Percentiles rank a stretch among this genome's conserved stretches.
These are phyloP conservation scores for Millerago galiae DNA, from an alignment of 805 yeast species.

Conservation along the genomic window DNA sequence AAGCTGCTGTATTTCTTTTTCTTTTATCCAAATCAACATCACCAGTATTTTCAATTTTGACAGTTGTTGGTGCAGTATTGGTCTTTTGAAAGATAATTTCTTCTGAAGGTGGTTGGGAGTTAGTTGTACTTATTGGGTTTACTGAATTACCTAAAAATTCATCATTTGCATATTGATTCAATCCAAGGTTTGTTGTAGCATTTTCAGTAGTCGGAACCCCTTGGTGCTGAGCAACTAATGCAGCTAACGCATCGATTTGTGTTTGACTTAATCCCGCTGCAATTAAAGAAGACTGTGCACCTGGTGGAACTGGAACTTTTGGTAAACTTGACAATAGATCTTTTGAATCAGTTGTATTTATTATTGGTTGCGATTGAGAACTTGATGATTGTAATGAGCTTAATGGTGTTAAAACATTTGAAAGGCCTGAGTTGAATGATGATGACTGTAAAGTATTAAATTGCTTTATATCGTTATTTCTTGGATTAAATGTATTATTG, in stretches of 20 bases:
- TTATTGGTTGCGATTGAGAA: not conserved
- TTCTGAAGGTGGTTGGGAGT: no score
- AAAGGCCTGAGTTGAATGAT: constrained; percentile 7
- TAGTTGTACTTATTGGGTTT: constrained; percentile 5
- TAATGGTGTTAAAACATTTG: constrained; percentile 10
- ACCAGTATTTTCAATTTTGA: constrained; percentile 17
- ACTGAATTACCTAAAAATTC: constrained; percentile 3
- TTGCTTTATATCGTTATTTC: constrained; percentile 5
- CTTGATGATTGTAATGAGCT: constrained; percentile 5
- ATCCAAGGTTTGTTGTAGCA: not conserved
- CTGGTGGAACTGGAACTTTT: constrained; percentile 63
- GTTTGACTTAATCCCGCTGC: constrained; percentile 62
- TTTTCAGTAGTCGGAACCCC: constrained; percentile 8
- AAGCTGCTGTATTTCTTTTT: constrained; percentile 86
- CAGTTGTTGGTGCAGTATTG: not conserved
- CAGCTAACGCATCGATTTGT: constrained; percentile 69
- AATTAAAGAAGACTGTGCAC: constrained; percentile 56
- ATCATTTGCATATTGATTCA: constrained; percentile 2
- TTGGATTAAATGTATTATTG: constrained; percentile 4
- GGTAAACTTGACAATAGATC: constrained; percentile 42
- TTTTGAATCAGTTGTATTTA: not conserved
- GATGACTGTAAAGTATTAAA: constrained; percentile 11
- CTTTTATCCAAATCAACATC: constrained; percentile 62
- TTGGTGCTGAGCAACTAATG: constrained; percentile 68
- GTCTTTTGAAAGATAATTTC: no score